Base-by-base conservation (phyloP, 345 rosid genomes). In the Geranium brycei region DNA sequence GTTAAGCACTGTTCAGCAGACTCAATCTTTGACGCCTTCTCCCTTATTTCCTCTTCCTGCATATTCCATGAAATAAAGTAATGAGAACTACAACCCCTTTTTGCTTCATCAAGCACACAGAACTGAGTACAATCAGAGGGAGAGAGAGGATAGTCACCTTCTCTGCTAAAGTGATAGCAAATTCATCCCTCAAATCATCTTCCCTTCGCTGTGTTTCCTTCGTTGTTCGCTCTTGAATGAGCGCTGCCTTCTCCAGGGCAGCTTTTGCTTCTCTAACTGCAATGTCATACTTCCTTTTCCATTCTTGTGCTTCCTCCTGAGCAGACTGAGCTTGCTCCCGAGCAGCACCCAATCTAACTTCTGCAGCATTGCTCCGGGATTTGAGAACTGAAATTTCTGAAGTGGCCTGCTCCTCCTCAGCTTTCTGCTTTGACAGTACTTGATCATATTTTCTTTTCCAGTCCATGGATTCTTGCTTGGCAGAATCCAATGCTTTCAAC, bases 261-360 rank as follows among this genome's bases (percentile, higher is more conserved):
- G 83, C 76, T 76, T 85, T 91, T 56, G 97, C 93, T 67, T 91
- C 97, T 78, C 92, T 81, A 58, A 85, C 86, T 57, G 96, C 93
- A 66, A 73, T 75, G 66, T 86, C 97, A 67, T 83, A 95, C 78
- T 91, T 95, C 66, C 97, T 80, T 73, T 85, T 84, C 99, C 99
- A 95, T 61, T 95, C 97, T 64, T 73, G 82, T 7, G 97, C 91
- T 77, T 88, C 97, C 72, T 87, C 97, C 78, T 87, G 89, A 67
- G 96, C 91, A 66, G 97, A 83, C 68, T 77, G 77, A 51, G 83
- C 84, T 68, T 88, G 95, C 72, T 95, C 99, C 76, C 75, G 82
- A 58, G 96, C 91, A 73, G 99, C 97, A 80, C 89, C 92, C 63
- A 95, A 72, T 73, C 97, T 88, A 63, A 97, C 97, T 72, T 95